Base-by-base conservation (phyloP, 768 basidiomycete species). In the Brasilioporus rufonigricans region DNA sequence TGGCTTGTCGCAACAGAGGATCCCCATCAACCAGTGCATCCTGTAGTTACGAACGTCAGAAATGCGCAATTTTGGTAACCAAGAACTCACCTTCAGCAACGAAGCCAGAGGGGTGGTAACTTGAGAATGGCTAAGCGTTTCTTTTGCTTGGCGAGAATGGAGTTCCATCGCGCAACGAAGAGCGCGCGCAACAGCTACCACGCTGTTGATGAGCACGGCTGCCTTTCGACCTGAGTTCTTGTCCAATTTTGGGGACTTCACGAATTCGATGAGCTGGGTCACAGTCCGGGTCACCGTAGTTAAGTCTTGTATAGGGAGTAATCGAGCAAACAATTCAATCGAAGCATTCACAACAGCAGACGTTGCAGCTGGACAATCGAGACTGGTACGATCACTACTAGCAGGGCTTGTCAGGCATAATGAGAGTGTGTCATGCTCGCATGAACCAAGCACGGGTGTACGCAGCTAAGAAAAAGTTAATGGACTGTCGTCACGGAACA, bases 291-390 rank as follows among this genome's bases (percentile, higher is more conserved):
- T 73, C 11, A 80, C 81, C 0, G 83, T 77, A 3, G 76, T 53
- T 2, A 84, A 70, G 59, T 91, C 91, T 69, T 97, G 95, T 23
- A 86, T 70, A 1, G 91, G 86, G 26, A 97, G 79, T 35, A 97
- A 73, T 33, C 81, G 79, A 0, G 91, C 77, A 62, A 98, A 98
- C 3, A 98, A 77, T 40, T 89, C 84, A n/a, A 98, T 86, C 0
- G 93, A 89, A 7, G 88, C 84, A 67, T 98, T 91, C 26, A 97
- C 89, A 11, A 93, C 89, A 5, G 89, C 83, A 0, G 92, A 93
- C 0, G 82, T 78, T 3, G 94, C 76, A 3, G 94, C 86, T 9
- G 90, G 84, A 9, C 89, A 82, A 61, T 87, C 86, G 3, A 80
- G 71, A 40, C 77, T 64, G 13, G 65, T 62, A 47, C 79, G 80